phyloP scores from a whole-genome alignment of 2,329 filamentous ascomycete genomes.

The Ceratocystiopsis sp. region DNA sequence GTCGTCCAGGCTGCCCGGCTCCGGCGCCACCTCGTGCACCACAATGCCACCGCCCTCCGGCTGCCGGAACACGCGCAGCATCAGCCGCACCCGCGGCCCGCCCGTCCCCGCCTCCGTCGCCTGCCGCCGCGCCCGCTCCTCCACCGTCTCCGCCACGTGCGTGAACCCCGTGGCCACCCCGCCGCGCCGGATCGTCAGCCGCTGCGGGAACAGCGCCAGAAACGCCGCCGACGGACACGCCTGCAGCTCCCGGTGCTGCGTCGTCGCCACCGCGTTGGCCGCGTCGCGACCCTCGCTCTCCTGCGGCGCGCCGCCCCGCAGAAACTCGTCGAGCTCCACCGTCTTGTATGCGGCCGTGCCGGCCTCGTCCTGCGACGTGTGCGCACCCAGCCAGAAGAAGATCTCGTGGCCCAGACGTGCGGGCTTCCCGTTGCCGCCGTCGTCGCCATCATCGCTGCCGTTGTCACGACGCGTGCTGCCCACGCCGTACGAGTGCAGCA shows the following conservation, averaged over 20 bases:
- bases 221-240: slow-evolving; percentile 41
- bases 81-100: slow-evolving; percentile 23
- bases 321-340: slow-evolving; percentile 51
- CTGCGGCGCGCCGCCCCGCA: slow-evolving; percentile 24
- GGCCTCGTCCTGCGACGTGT: slow-evolving; percentile 52
- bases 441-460: no score
- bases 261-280: slow-evolving; percentile 22
- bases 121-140: slow-evolving; percentile 8
- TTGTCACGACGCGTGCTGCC: slow-evolving; percentile 4
- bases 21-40: slow-evolving; percentile 46
- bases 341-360: slow-evolving; percentile 55
- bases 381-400: slow-evolving; percentile 52
- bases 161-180: slow-evolving; percentile 46
- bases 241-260: slow-evolving; percentile 49
- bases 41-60: slow-evolving; percentile 33
- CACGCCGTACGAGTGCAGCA: slow-evolving; percentile 35
- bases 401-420: slow-evolving; percentile 38
- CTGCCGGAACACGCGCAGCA: slow-evolving; percentile 48
- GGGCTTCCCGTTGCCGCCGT: no score
- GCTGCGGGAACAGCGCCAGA: slow-evolving; percentile 36
- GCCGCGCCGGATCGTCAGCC: slow-evolving; percentile 40
- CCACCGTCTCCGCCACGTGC: slow-evolving; percentile 35
- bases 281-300: no score
- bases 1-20: slow-evolving; percentile 45
- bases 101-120: no score